phyloP scores from a whole-genome alignment of 352 stramenopile genomes.

The Globisporangium perplexum region DNA sequence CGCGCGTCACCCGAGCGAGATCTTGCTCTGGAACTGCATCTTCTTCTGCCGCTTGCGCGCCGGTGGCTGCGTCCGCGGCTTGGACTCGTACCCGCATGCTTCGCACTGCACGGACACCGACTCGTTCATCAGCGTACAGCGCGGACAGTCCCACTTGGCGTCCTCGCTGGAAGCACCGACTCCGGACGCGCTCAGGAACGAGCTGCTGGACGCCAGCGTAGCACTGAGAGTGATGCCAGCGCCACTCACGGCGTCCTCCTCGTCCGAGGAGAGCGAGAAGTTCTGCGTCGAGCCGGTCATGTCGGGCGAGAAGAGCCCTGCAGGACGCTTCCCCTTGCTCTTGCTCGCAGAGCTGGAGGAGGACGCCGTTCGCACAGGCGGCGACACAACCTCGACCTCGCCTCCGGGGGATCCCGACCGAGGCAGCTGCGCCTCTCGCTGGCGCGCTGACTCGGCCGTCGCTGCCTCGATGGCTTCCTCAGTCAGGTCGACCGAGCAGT shows the following conservation, averaged over 20 bases:
- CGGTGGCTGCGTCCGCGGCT: conserved; percentile 15
- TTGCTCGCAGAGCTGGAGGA: conserved; percentile 17
- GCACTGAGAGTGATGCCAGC: background rate
- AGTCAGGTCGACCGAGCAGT: conserved; percentile 10
- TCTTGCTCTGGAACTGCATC: conserved; percentile 76
- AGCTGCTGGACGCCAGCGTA: background rate
- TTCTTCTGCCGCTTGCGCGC: conserved; percentile 63
- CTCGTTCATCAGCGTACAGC: conserved; percentile 80
- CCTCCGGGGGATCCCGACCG: background rate
- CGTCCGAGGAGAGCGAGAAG: conserved; percentile 26
- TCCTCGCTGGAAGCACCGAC: conserved; percentile 8
- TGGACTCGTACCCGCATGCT: conserved; percentile 54
- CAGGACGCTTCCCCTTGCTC: conserved; percentile 25
- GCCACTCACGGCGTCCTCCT: conserved; percentile 5
- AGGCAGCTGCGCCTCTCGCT: background rate
- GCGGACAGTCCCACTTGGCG: conserved; percentile 61
- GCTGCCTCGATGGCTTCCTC: conserved; percentile 8
- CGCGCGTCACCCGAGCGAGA: conserved; percentile 29
- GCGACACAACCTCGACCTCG: conserved; percentile 12
- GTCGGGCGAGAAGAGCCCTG: conserved; percentile 36
- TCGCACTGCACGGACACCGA: conserved; percentile 41
- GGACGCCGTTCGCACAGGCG: conserved; percentile 7
- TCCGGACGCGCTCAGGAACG: background rate
- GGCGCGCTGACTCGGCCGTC: background rate
- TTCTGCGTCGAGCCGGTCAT: conserved; percentile 30